Evolutionary conservation across 345 rosid species (phyloP).

Genomic region (Arabidopsis arenosa): DNA sequence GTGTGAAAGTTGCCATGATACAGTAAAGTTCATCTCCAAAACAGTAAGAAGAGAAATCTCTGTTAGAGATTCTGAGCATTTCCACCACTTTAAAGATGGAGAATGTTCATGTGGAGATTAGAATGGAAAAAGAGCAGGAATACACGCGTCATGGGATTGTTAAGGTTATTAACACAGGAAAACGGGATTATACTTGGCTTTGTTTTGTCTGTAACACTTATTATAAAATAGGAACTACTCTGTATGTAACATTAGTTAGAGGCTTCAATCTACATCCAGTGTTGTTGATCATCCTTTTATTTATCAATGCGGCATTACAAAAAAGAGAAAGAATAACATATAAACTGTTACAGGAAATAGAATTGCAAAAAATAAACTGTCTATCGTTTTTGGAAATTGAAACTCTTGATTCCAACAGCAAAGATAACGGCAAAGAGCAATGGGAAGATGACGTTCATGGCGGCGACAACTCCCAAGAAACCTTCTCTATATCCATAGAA

Average conservation of each 20-base stretch:
- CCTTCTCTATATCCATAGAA: slow-evolving; percentile 69
- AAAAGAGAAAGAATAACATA: slow-evolving; percentile 9
- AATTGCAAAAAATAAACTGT: background rate
- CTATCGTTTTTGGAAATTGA: slow-evolving; percentile 79
- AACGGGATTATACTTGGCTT: slow-evolving; percentile 27
- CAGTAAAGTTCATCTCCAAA: slow-evolving; percentile 70
- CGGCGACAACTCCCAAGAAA: slow-evolving; percentile 60
- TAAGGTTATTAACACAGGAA: slow-evolving; percentile 32
- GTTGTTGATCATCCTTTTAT: slow-evolving; percentile 24
- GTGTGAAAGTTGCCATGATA: slow-evolving; percentile 75
- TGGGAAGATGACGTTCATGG: slow-evolving; percentile 53
- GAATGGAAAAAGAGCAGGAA: background rate
- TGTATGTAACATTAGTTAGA: slow-evolving; percentile 42
- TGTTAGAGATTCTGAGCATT: slow-evolving; percentile 77
- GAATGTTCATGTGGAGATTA: slow-evolving; percentile 78
- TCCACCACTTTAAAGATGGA: slow-evolving; percentile 84
- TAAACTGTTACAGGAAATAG: background rate
- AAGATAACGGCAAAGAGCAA: slow-evolving; percentile 68
- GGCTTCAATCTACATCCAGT: slow-evolving; percentile 13
- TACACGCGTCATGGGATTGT: slow-evolving; percentile 26
- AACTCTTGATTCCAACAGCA: slow-evolving; percentile 68
- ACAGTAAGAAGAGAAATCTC: slow-evolving; percentile 74
- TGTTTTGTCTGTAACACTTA: slow-evolving; percentile 28
- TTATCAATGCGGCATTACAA: slow-evolving; percentile 26
- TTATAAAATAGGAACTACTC: slow-evolving; percentile 27